Evolutionary conservation across 1,284 basidiomycete genomes (phyloP).

Genomic region (Tilletia walkeri): DNA sequence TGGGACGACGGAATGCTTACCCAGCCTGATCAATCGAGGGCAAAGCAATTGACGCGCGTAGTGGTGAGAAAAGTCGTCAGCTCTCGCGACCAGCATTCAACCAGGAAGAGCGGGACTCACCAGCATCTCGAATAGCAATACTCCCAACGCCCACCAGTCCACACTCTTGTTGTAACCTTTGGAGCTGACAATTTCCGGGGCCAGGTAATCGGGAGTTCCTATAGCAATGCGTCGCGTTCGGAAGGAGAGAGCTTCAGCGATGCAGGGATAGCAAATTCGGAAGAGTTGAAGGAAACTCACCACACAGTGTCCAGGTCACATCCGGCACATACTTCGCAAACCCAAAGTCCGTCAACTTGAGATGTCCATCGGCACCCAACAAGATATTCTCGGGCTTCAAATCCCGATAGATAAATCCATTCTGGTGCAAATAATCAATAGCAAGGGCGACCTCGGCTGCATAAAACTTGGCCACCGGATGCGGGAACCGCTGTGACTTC

Average conservation of each 20-base stretch:
- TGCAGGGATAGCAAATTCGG: neutral
- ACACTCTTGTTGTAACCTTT: conserved; percentile 96
- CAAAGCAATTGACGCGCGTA: neutral
- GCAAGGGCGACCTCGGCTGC: conserved; percentile 95
- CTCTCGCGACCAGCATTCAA: no score
- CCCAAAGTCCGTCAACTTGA: conserved; percentile 97
- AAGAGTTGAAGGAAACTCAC: conserved; percentile 21
- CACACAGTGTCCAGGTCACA: conserved; percentile 95
- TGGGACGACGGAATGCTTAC: neutral
- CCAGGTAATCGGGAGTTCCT: conserved; percentile 73
- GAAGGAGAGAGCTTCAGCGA: neutral
- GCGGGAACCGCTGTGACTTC: conserved; percentile 79
- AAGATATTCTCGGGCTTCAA: conserved; percentile 97
- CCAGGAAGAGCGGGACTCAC: conserved; percentile 46
- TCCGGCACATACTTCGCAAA: conserved; percentile 89
- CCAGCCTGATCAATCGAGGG: conserved; percentile 12
- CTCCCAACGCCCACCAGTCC: conserved; percentile 97
- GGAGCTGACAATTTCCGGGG: conserved; percentile 66
- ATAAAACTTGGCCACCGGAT: conserved; percentile 98
- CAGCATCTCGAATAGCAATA: conserved; percentile 70
- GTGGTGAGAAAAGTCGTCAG: neutral
- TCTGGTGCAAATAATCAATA: conserved; percentile 83
- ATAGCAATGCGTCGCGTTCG: no score
- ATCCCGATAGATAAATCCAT: conserved; percentile 94
- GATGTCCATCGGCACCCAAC: conserved; percentile 87